phyloP scores from a whole-genome alignment of 2,329 filamentous ascomycete genomes.

The Colletotrichum sp. region DNA sequence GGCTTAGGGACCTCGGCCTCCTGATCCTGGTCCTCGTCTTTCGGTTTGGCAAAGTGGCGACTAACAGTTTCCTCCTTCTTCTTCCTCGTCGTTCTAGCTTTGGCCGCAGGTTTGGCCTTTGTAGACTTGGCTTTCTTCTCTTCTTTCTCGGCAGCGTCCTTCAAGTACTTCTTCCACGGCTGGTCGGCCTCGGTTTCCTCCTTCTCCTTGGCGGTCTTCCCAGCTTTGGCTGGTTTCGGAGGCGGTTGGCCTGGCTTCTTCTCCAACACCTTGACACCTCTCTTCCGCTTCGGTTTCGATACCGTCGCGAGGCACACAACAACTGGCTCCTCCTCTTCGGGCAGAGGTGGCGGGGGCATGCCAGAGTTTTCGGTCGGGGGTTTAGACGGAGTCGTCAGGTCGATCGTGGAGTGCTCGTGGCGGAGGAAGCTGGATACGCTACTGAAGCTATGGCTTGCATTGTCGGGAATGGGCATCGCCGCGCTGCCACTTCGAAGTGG shows the following conservation, averaged over 20 bases:
- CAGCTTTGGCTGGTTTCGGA: not conserved
- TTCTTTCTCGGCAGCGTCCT: conserved; percentile 9
- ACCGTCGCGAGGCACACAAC: conserved; percentile 2
- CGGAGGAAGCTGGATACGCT: conserved; percentile 5
- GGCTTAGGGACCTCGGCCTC: not conserved
- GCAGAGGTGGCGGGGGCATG: not conserved
- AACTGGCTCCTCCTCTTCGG: conserved; percentile 10
- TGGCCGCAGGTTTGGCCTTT: conserved; percentile 28
- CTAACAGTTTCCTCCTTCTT: conserved; percentile 37
- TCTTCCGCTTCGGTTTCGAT: conserved; percentile 15
- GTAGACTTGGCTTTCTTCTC: not conserved
- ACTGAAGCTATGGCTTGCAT: not conserved
- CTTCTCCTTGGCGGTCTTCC: not conserved
- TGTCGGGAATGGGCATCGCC: not conserved
- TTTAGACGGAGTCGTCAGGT: conserved; percentile 18
- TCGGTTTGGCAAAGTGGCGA: conserved; percentile 33
- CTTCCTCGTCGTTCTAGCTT: conserved; percentile 6
- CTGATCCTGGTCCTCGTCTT: conserved; percentile 24
- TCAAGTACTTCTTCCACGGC: conserved; percentile 39
- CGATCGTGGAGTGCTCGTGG: conserved; percentile 6
- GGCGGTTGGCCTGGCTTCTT: conserved; percentile 15
- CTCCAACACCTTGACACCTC: conserved; percentile 11
- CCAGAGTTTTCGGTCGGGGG: not conserved
- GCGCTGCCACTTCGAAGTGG: not conserved
- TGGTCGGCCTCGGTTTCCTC: conserved; percentile 17